phyloP scores from a whole-genome alignment of 2,329 filamentous ascomycete species.

The Neofusicoccum ribis region DNA sequence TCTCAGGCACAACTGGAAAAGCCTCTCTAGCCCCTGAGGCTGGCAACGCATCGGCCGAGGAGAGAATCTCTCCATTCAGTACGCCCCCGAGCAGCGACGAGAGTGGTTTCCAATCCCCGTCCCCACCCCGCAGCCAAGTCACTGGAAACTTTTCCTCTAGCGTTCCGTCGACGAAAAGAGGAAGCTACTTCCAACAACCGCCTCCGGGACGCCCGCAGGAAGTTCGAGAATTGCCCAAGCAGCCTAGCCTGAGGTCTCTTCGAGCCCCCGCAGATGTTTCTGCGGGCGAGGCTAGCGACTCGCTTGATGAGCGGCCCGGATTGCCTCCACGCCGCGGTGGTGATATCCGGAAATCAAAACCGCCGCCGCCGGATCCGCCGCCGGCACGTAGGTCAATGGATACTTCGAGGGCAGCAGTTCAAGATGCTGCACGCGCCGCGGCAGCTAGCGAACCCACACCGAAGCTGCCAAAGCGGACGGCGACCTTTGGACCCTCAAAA shows the following conservation, averaged over 20 bases:
- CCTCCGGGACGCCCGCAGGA: constrained; percentile 28
- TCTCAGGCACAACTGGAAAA: constrained; percentile 25
- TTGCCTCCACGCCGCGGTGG: constrained; percentile 47
- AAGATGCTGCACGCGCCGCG: neutral
- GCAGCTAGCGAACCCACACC: constrained; percentile 2
- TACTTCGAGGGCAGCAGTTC: constrained; percentile 4
- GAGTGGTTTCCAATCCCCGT: constrained; percentile 36
- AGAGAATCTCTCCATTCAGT: constrained; percentile 73
- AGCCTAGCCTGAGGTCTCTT: neutral
- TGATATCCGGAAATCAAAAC: constrained; percentile 35
- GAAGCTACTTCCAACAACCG: constrained; percentile 31
- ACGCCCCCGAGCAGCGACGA: constrained; percentile 78
- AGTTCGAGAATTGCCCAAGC: constrained; percentile 23
- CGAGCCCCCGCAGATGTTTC: neutral
- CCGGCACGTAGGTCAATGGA: constrained; percentile 40
- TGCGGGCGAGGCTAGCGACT: constrained; percentile 25
- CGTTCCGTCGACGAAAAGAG: constrained; percentile 22
- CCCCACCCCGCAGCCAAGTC: neutral
- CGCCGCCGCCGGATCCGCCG: constrained; percentile 31
- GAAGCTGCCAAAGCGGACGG: constrained; percentile 33
- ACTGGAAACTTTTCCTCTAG: constrained; percentile 22
- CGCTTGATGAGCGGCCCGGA: constrained; percentile 49
- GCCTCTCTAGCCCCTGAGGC: constrained; percentile 39
- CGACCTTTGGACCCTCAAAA: constrained; percentile 27
- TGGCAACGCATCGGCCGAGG: constrained; percentile 43